Conservation (phyloP, 257 asterid genomes). For the Orobanche coerulescens region DNA sequence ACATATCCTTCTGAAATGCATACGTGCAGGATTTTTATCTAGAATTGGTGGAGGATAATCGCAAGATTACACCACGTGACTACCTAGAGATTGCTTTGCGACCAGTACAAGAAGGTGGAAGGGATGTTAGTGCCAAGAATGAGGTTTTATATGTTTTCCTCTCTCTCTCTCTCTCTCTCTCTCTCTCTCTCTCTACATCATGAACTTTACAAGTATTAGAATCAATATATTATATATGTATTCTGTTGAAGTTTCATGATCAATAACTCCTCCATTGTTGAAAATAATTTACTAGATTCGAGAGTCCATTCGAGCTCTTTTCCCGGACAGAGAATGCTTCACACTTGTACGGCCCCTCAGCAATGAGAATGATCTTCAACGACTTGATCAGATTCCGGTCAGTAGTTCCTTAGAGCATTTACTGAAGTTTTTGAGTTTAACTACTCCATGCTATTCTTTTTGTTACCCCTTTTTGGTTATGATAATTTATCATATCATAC, state of each 20-base stretch:
- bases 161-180: neutral
- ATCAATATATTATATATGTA: neutral
- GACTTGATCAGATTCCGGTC: conserved; percentile 78
- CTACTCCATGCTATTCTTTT: neutral
- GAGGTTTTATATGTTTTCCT: conserved; percentile 45
- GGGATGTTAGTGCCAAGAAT: conserved; percentile 80
- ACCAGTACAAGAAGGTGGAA: conserved; percentile 70
- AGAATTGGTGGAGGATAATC: conserved; percentile 78
- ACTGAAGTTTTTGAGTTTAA: conserved; percentile 1
- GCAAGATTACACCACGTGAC: conserved; percentile 93
- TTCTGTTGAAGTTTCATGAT: conserved; percentile 1
- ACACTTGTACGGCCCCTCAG: conserved; percentile 91
- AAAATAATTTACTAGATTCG: conserved; percentile 49
- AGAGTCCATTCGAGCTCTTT: conserved; percentile 97
- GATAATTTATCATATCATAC: conserved; percentile 22
- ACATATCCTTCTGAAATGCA: conserved; percentile 11
- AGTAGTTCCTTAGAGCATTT: conserved; percentile 24
- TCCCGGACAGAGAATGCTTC: conserved; percentile 95
- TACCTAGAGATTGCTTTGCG: conserved; percentile 91
- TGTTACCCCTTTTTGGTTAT: conserved; percentile 3
- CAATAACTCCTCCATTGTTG: conserved; percentile 11
- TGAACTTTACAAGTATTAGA: neutral
- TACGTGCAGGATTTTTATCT: conserved; percentile 78
- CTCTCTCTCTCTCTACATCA: neutral
- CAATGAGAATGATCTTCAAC: conserved; percentile 80